phyloP scores from a whole-genome alignment of 2,329 filamentous ascomycete species.

The Coniosporium tulheliwenetii region DNA sequence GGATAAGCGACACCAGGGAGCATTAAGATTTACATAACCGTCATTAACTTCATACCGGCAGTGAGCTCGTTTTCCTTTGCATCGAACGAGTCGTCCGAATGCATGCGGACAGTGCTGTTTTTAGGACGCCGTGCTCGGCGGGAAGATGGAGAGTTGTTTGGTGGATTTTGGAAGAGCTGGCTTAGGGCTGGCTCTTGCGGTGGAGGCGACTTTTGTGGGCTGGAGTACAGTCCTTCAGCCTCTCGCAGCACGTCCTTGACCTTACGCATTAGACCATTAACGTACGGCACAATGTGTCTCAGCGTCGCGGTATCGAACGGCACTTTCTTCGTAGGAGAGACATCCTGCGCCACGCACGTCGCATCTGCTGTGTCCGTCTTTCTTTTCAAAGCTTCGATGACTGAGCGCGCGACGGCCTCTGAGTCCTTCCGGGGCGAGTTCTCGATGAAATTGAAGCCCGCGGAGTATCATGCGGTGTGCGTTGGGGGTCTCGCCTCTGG shows the following conservation, averaged over 20 bases:
- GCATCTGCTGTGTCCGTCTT: slow-evolving; percentile 12
- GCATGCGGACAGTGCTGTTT: slow-evolving; percentile 1
- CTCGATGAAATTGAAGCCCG: slow-evolving; percentile 7
- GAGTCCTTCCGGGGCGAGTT: slow-evolving; percentile 38
- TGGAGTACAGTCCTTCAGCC: slow-evolving; percentile 30
- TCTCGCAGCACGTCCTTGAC: slow-evolving; percentile 31
- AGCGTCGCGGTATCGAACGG: slow-evolving; percentile 51
- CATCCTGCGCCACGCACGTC: slow-evolving; percentile 9
- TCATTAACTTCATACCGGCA: slow-evolving; percentile 10
- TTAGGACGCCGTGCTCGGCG: slow-evolving; percentile 4
- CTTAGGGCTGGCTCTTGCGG: slow-evolving; percentile 17
- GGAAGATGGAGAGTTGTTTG: slow-evolving; percentile 4
- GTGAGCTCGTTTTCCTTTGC: slow-evolving; percentile 8
- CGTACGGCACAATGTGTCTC: slow-evolving; percentile 42
- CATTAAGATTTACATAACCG: slow-evolving; percentile 7
- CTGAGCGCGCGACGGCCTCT: slow-evolving; percentile 43
- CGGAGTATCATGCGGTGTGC: slow-evolving; percentile 7
- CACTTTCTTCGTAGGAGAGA: slow-evolving; percentile 34
- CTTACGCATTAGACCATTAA: slow-evolving; percentile 29
- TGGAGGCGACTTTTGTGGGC: slow-evolving; percentile 15
- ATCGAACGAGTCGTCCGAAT: slow-evolving; percentile 4
- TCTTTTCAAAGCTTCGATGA: slow-evolving; percentile 42
- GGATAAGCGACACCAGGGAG: neutral
- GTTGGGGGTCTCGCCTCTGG: neutral
- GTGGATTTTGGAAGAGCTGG: slow-evolving; percentile 15